A percentile compares a stretch with the other conserved stretches of the same genome.
These are phyloP conservation scores for Avena atlantica DNA, from an alignment of 176 grass and related monocot species.

Conservation along the genomic window DNA sequence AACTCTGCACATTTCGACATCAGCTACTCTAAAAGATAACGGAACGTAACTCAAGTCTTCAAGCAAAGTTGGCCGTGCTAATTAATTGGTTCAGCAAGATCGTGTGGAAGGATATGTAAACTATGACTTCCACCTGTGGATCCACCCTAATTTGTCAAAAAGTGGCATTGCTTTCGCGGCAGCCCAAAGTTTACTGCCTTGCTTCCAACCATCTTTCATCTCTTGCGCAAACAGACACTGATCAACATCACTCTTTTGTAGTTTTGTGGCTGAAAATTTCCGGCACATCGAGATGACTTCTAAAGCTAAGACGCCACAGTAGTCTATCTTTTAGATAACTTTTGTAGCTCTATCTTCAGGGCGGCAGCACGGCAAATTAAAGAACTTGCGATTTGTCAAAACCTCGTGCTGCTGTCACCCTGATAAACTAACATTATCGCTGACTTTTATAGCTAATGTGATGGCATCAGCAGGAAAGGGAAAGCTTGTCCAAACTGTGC, in stretches of 20 bases:
- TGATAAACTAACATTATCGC: slow-evolving; percentile 30
- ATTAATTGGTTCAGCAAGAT: slow-evolving; percentile 7
- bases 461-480: slow-evolving; percentile 35
- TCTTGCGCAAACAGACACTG: slow-evolving; percentile 12
- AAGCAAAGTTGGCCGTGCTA: slow-evolving; percentile 8
- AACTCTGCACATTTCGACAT: not conserved
- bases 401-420: not conserved
- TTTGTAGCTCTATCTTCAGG: slow-evolving; percentile 3
- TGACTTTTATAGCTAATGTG: slow-evolving; percentile 19
- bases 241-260: slow-evolving; percentile 13
- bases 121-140: not conserved
- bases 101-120: not conserved
- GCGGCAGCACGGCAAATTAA: not conserved
- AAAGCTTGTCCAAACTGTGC: slow-evolving; percentile 34
- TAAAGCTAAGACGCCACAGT: too few relatives aligned
- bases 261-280: slow-evolving; percentile 8
- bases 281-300: not conserved
- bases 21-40: not conserved
- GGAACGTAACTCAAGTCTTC: not conserved
- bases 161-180: not conserved
- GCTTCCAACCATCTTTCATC: not conserved
- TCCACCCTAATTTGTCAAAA: not conserved
- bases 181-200: not conserved
- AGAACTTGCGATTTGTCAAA: slow-evolving; percentile 30
- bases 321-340: too few relatives aligned